Conservation (phyloP, 1,284 basidiomycete species). For the Cystobasidium sp. region DNA sequence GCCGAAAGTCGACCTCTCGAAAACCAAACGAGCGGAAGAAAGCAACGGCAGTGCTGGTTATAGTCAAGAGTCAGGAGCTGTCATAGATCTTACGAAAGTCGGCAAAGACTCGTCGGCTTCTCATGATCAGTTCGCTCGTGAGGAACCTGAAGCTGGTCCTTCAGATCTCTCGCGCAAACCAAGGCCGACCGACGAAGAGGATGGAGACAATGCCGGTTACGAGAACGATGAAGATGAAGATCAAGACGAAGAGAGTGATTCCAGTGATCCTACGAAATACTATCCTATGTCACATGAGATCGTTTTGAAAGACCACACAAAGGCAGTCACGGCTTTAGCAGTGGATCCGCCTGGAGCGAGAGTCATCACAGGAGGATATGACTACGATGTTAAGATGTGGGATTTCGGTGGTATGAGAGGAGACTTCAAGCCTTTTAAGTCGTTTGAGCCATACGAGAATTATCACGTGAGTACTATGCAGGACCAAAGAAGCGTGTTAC, state of each 20-base stretch:
- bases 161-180: conserved; percentile 17
- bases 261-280: conserved; percentile 33
- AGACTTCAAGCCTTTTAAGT: conserved; percentile 85
- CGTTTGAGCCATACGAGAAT: conserved; percentile 88
- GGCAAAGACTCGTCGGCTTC: neutral
- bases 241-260: conserved; percentile 51
- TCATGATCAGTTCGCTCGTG: neutral
- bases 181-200: conserved; percentile 12
- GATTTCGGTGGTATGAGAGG: conserved; percentile 98
- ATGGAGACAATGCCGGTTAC: conserved; percentile 48
- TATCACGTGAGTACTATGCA: conserved; percentile 73
- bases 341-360: conserved; percentile 92
- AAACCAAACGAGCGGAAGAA: conserved; percentile 17
- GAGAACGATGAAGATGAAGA: conserved; percentile 56
- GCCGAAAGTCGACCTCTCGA: conserved; percentile 20
- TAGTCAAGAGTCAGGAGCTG: neutral
- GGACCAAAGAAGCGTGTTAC: neutral
- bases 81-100: neutral
- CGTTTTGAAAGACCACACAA: conserved; percentile 87
- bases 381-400: conserved; percentile 97
- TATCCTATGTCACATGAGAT: conserved; percentile 72
- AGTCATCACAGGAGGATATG: conserved; percentile 86
- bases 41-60: neutral
- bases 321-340: conserved; percentile 87
- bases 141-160: conserved; percentile 27